A percentile compares a stretch with the other conserved stretches of the same genome.
These are phyloP conservation scores for Akanthomyces lecanii DNA, from an alignment of 2,329 filamentous ascomycete genomes.

Conservation along the genomic window DNA sequence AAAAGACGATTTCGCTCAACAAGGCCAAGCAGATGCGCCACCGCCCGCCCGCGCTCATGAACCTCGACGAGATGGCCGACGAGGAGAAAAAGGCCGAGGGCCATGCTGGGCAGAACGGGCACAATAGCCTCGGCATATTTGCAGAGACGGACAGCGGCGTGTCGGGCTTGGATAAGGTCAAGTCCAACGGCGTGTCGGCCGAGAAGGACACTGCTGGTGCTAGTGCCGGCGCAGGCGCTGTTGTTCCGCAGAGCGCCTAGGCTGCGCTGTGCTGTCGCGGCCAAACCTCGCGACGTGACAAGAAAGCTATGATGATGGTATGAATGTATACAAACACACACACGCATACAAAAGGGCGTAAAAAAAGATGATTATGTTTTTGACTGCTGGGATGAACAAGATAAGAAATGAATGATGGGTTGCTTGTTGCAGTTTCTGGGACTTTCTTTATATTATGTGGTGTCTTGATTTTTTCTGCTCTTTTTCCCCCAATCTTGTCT, in stretches of 20 bases:
- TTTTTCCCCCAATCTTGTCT: neutral
- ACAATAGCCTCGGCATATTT: slow-evolving; percentile 41
- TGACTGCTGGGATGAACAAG: slow-evolving; percentile 1
- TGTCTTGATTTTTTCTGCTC: neutral
- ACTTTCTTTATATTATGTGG: neutral
- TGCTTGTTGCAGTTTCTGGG: neutral
- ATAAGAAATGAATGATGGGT: neutral
- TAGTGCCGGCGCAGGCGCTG: neutral
- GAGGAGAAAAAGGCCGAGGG: slow-evolving; percentile 24
- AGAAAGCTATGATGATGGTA: slow-evolving; percentile 7
- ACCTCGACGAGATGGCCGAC: slow-evolving; percentile 45
- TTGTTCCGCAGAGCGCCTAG: slow-evolving; percentile 30
- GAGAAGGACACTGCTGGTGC: slow-evolving; percentile 22
- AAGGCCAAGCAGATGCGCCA: slow-evolving; percentile 87
- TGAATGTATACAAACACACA: slow-evolving; percentile 6
- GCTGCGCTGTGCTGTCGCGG: slow-evolving; percentile 20
- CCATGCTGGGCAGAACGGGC: slow-evolving; percentile 4
- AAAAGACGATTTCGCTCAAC: slow-evolving; percentile 88
- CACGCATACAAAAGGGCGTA: neutral
- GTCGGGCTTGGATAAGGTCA: slow-evolving; percentile 38
- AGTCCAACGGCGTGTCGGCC: slow-evolving; percentile 13
- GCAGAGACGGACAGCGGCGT: slow-evolving; percentile 41
- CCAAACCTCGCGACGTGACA: neutral
- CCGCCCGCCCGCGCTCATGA: slow-evolving; percentile 84
- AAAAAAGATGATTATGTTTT: neutral